Conservation (phyloP, 2,329 filamentous ascomycete genomes). For the Exophiala bonariae region DNA sequence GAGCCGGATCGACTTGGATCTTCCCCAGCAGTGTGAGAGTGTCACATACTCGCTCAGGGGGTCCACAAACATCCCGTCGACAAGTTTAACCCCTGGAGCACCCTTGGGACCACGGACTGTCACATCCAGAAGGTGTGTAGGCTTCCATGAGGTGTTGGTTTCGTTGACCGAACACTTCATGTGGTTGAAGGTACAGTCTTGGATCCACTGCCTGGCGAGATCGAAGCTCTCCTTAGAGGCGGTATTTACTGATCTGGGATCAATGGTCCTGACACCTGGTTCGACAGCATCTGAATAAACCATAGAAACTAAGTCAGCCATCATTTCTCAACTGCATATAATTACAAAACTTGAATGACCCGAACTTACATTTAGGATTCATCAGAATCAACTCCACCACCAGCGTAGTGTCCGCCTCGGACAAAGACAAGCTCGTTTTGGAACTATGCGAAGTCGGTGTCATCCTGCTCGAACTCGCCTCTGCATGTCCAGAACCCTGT, state of each 20-base stretch:
- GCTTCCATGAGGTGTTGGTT: conserved; percentile 23
- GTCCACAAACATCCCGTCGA: conserved; percentile 28
- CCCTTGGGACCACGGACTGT: conserved; percentile 23
- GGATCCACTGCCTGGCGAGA: conserved; percentile 27
- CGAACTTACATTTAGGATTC: conserved; percentile 26
- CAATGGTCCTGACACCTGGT: conserved; percentile 26
- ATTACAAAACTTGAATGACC: neutral
- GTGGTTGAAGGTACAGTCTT: conserved; percentile 29
- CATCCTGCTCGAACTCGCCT: conserved; percentile 3
- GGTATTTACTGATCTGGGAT: conserved; percentile 22
- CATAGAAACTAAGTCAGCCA: neutral
- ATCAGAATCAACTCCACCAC: conserved; percentile 28
- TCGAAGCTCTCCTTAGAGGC: conserved; percentile 26
- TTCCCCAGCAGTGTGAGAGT: conserved; percentile 29
- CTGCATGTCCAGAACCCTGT: neutral
- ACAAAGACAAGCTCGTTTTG: conserved; percentile 11
- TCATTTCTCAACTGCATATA: neutral
- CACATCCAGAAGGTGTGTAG: conserved; percentile 28
- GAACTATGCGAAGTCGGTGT: conserved; percentile 14
- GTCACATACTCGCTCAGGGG: conserved; percentile 27
- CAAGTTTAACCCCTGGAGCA: conserved; percentile 24
- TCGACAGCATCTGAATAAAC: conserved; percentile 25
- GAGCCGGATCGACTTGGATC: conserved; percentile 23
- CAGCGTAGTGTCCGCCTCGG: conserved; percentile 11
- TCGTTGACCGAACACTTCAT: conserved; percentile 29